Evolutionary conservation across 2,329 filamentous ascomycete genomes (phyloP).

Genomic region (Aspergillus melleus): DNA sequence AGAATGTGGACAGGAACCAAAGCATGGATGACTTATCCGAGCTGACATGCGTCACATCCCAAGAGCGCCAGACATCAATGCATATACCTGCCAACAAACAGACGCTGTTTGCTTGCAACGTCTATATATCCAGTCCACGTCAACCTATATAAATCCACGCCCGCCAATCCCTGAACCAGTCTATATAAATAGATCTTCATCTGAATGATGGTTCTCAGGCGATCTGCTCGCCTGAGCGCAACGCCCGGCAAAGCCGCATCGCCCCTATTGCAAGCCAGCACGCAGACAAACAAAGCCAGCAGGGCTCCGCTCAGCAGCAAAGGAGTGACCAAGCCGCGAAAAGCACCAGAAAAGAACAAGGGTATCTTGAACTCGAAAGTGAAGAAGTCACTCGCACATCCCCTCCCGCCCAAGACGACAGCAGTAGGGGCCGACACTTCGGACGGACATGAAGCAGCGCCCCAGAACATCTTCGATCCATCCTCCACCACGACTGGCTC

Average conservation of each 20-base stretch:
- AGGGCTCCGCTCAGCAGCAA: constrained; percentile 15
- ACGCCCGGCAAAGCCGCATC: constrained; percentile 20
- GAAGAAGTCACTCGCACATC: constrained; percentile 1
- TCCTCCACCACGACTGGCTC: constrained; percentile 22
- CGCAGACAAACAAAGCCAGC: constrained; percentile 23
- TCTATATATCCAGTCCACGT: not conserved
- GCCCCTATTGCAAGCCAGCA: constrained; percentile 17
- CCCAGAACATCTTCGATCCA: constrained; percentile 30
- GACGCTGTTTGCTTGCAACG: not conserved
- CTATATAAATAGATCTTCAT: constrained; percentile 1
- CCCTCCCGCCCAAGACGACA: not conserved
- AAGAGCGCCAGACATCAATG: not conserved
- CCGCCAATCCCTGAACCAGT: not conserved
- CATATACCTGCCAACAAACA: not conserved
- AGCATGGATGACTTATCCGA: not conserved
- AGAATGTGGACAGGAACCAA: not conserved
- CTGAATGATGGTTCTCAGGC: constrained; percentile 51
- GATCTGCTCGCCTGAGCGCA: constrained; percentile 51
- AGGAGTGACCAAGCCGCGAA: constrained; percentile 33
- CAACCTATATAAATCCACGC: not conserved
- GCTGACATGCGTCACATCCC: not conserved
- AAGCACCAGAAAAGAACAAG: constrained; percentile 24
- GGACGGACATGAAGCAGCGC: constrained; percentile 27
- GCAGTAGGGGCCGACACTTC: constrained; percentile 1
- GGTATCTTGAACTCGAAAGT: constrained; percentile 15